These are phyloP conservation scores for Aureobasidium subglaciale DNA, from an alignment of 2,329 filamentous ascomycete genomes.

Conservation along the genomic window DNA sequence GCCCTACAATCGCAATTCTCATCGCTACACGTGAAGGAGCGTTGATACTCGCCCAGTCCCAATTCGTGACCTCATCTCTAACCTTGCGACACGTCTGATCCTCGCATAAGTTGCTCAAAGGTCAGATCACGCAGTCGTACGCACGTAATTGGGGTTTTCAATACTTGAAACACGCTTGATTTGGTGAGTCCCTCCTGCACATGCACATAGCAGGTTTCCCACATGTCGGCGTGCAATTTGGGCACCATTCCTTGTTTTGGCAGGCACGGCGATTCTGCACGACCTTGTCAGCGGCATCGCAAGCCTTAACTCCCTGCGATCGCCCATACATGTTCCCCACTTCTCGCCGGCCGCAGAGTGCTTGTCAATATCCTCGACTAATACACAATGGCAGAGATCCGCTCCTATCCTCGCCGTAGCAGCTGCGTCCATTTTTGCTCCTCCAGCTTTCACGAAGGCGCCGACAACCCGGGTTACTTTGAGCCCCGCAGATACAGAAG, in stretches of 20 bases:
- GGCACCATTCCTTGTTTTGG: slow-evolving; percentile 11
- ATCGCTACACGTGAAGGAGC: slow-evolving; percentile 2
- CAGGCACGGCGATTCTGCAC: not conserved
- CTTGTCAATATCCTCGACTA: not conserved
- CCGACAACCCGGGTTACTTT: not conserved
- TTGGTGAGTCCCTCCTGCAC: slow-evolving; percentile 1
- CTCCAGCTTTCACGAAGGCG: not conserved
- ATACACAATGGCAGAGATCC: slow-evolving; percentile 6
- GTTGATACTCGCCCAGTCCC: not conserved
- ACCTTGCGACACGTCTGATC: not conserved
- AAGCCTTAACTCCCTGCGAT: not conserved
- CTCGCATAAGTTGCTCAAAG: not conserved
- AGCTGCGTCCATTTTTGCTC: slow-evolving; percentile 4
- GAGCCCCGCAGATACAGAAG: slow-evolving; percentile 12
- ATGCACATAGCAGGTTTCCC: not conserved
- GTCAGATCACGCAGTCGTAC: slow-evolving; percentile 1
- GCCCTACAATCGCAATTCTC: not conserved
- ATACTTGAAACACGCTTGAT: slow-evolving; percentile 7
- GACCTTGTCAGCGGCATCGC: not conserved
- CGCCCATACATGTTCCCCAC: not conserved
- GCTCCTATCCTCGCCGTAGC: not conserved
- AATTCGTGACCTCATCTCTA: slow-evolving; percentile 3
- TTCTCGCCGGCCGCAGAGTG: not conserved
- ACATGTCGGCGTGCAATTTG: not conserved
- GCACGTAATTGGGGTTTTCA: slow-evolving; percentile 4